Evolutionary conservation across 2,329 filamentous ascomycete species (phyloP).

Genomic region (Phialophora chinensis): DNA sequence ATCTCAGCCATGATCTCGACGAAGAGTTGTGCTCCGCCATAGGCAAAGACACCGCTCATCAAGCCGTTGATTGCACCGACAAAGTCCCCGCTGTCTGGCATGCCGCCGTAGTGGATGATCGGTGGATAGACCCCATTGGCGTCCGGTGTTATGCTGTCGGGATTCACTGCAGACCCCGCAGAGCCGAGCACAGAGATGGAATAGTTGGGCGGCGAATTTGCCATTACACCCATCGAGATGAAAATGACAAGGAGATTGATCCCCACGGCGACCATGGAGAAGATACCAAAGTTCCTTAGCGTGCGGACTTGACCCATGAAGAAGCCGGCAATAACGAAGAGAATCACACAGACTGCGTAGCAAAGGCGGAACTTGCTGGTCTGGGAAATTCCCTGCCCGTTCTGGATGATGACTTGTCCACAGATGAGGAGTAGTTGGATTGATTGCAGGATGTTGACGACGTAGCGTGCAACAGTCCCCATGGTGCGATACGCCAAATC

Average conservation of each 20-base stretch:
- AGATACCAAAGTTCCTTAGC: slow-evolving; percentile 40
- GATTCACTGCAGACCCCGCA: slow-evolving; percentile 40
- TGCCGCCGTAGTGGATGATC: slow-evolving; percentile 37
- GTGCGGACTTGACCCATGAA: slow-evolving; percentile 43
- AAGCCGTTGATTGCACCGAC: slow-evolving; percentile 41
- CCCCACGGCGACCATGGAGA: slow-evolving; percentile 42
- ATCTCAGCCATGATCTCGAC: slow-evolving; percentile 45
- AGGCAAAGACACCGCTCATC: slow-evolving; percentile 43
- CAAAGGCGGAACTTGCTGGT: slow-evolving; percentile 39
- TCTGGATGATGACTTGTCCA: slow-evolving; percentile 41
- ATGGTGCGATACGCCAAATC: slow-evolving; percentile 58
- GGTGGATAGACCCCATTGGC: slow-evolving; percentile 35
- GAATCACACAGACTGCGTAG: slow-evolving; percentile 40
- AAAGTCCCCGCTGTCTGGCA: slow-evolving; percentile 36
- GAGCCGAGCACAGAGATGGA: slow-evolving; percentile 40
- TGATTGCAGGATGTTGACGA: slow-evolving; percentile 57
- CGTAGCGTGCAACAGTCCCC: slow-evolving; percentile 53
- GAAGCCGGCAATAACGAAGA: slow-evolving; percentile 42
- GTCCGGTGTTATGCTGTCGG: slow-evolving; percentile 40
- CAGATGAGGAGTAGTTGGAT: slow-evolving; percentile 50
- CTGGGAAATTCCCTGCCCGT: slow-evolving; percentile 36
- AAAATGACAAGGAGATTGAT: slow-evolving; percentile 43
- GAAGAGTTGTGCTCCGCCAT: slow-evolving; percentile 43
- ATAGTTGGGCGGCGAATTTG: slow-evolving; percentile 42
- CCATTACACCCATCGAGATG: slow-evolving; percentile 44